Conservation (phyloP, 441 rosid genomes). For the Pelargonium cotyledonis region DNA sequence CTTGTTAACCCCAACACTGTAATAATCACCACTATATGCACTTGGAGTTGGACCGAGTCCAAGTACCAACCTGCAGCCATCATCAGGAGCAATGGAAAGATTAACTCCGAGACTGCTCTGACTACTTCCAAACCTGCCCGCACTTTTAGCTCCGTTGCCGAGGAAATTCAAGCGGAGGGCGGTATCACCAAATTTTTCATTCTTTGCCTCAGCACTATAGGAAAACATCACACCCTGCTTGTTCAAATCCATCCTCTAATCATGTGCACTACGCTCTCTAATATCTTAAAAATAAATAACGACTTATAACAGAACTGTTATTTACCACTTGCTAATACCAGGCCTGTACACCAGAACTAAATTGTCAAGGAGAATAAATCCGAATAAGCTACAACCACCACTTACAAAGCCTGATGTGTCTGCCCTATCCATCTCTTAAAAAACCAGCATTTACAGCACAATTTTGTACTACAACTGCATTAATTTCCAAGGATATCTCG, state of each 20-base stretch:
- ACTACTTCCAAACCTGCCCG: constrained; percentile 27
- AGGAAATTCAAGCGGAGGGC: constrained; percentile 57
- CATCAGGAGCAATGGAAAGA: constrained; percentile 49
- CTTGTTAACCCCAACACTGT: too few species aligned
- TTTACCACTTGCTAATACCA: constrained; percentile 23
- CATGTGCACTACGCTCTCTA: constrained; percentile 10
- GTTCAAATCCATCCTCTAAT: constrained; percentile 51
- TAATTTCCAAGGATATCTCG: too few species aligned
- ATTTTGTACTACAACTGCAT: constrained; percentile 13
- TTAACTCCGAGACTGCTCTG: constrained; percentile 38
- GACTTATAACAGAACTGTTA: background rate
- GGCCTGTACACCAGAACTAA: constrained; percentile 23
- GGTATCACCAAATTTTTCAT: constrained; percentile 58
- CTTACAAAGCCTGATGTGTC: constrained; percentile 92
- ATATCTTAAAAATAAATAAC: background rate
- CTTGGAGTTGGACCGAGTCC: constrained; percentile 82
- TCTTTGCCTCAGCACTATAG: too few species aligned
- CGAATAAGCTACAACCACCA: constrained; percentile 47
- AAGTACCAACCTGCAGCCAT: constrained; percentile 74
- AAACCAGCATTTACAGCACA: too few species aligned
- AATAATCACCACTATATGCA: constrained; percentile 34
- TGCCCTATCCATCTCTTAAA: constrained; percentile 62
- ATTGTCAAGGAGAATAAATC: constrained; percentile 24
- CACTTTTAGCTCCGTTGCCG: constrained; percentile 41
- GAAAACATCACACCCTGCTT: constrained; percentile 35